Percentiles rank a stretch among this genome's conserved stretches.
phyloP scores from a whole-genome alignment of 2,329 filamentous ascomycete genomes.

The Tolypocladium amazonense region DNA sequence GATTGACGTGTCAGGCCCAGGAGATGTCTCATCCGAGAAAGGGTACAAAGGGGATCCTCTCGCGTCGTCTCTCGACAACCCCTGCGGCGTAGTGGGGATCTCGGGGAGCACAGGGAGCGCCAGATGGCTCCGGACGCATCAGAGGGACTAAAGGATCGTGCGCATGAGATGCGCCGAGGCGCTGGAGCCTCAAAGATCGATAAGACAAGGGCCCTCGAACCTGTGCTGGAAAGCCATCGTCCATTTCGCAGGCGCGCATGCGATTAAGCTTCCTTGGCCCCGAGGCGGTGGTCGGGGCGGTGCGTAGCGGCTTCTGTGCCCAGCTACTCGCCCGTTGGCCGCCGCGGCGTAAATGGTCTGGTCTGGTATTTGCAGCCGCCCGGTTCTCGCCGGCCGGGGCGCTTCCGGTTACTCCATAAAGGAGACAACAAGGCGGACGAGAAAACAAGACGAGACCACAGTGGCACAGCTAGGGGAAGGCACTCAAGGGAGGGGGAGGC shows the following conservation, averaged over 20 bases:
- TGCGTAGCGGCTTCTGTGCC: neutral
- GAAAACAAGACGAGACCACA: conserved; percentile 8
- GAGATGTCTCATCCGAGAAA: conserved; percentile 15
- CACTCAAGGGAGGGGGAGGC: neutral
- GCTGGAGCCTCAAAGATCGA: neutral
- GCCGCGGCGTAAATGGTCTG: neutral
- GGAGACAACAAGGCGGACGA: conserved; percentile 1
- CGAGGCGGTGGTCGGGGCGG: neutral
- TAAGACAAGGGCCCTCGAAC: neutral
- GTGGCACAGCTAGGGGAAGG: conserved; percentile 1
- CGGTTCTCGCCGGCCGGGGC: neutral
- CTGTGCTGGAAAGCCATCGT: neutral
- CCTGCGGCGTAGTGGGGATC: conserved; percentile 3
- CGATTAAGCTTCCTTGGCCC: neutral
- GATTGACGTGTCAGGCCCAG: conserved; percentile 15
- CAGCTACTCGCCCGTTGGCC: neutral
- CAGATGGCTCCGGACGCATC: neutral
- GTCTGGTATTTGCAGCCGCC: neutral
- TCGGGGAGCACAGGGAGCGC: neutral
- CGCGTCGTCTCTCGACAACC: conserved; percentile 5
- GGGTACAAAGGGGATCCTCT: conserved; percentile 5
- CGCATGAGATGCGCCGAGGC: neutral
- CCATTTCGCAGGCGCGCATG: neutral
- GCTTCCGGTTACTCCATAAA: neutral
- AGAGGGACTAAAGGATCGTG: neutral